These are phyloP conservation scores for Phaeosphaeriaceae sp. DNA, from an alignment of 2,329 filamentous ascomycete genomes.

Conservation along the genomic window DNA sequence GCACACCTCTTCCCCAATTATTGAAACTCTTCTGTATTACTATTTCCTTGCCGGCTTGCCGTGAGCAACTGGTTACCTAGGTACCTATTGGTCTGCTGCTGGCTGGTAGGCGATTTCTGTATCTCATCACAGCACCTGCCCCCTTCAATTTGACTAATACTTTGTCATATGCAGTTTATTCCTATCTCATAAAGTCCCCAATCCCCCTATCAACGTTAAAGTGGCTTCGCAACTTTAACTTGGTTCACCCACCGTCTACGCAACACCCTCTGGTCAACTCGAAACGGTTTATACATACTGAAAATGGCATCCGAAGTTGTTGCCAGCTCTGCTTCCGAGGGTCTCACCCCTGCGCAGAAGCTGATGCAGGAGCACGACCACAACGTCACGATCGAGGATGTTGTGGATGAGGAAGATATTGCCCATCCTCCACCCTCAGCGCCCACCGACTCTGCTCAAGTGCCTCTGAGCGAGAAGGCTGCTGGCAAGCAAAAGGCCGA, in stretches of 20 bases:
- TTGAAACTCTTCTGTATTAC: too few species aligned
- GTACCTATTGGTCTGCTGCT: too few species aligned
- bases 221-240: constrained; percentile 39
- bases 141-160: too few species aligned
- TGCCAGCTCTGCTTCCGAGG: constrained; percentile 43
- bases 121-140: too few species aligned
- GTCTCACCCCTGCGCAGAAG: constrained; percentile 59
- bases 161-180: background rate
- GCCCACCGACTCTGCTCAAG: constrained; percentile 18
- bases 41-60: too few species aligned
- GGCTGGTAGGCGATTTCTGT: too few species aligned
- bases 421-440: constrained; percentile 61
- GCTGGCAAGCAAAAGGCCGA: constrained; percentile 72
- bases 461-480: constrained; percentile 65
- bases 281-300: constrained; percentile 44
- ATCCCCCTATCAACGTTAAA: constrained; percentile 9
- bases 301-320: constrained; percentile 48
- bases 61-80: too few species aligned
- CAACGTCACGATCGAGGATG: constrained; percentile 79
- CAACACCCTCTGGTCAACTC: constrained; percentile 47
- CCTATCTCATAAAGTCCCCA: background rate
- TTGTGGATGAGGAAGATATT: constrained; percentile 77
- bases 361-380: constrained; percentile 70
- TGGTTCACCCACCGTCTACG: constrained; percentile 39
- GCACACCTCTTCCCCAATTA: too few species aligned